phyloP scores from a whole-genome alignment of 2,329 filamentous ascomycete genomes.

The Talaromyces sp. region DNA sequence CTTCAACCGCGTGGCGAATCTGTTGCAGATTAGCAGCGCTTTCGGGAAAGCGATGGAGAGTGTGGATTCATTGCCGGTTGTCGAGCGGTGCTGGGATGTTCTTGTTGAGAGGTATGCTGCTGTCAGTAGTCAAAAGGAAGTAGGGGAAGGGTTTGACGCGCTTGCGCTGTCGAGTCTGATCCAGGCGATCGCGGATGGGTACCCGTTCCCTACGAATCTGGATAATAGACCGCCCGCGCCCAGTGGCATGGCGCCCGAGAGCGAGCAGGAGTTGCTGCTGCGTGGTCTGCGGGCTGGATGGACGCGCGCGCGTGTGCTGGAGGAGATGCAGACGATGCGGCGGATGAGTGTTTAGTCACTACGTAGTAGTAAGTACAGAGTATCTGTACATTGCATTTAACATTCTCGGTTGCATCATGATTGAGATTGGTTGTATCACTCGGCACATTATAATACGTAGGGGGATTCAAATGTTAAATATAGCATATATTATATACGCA shows the following conservation, averaged over 20 bases:
- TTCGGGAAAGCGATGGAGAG: constrained; percentile 62
- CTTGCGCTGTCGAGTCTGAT: constrained; percentile 44
- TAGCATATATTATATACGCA: background rate
- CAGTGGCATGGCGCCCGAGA: constrained; percentile 56
- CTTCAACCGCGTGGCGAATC: constrained; percentile 54
- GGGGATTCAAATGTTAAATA: too few species aligned
- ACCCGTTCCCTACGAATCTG: constrained; percentile 59
- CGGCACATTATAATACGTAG: too few species aligned
- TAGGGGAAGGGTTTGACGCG: background rate
- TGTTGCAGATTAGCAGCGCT: constrained; percentile 57
- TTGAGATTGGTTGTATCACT: too few species aligned
- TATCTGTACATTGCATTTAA: too few species aligned
- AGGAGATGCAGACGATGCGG: constrained; percentile 34
- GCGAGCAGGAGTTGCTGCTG: constrained; percentile 39
- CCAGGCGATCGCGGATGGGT: constrained; percentile 51
- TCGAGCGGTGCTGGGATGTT: constrained; percentile 49
- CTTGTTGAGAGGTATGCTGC: constrained; percentile 48
- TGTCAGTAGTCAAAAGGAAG: constrained; percentile 12
- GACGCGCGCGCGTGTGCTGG: constrained; percentile 30
- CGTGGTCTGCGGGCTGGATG: constrained; percentile 2
- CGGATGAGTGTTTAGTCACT: background rate
- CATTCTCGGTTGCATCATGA: too few species aligned
- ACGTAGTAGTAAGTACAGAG: too few species aligned
- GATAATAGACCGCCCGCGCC: constrained; percentile 52
- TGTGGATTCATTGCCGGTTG: constrained; percentile 49